Conservation (phyloP, 768 basidiomycete genomes). For the Podaxis rugospora region DNA sequence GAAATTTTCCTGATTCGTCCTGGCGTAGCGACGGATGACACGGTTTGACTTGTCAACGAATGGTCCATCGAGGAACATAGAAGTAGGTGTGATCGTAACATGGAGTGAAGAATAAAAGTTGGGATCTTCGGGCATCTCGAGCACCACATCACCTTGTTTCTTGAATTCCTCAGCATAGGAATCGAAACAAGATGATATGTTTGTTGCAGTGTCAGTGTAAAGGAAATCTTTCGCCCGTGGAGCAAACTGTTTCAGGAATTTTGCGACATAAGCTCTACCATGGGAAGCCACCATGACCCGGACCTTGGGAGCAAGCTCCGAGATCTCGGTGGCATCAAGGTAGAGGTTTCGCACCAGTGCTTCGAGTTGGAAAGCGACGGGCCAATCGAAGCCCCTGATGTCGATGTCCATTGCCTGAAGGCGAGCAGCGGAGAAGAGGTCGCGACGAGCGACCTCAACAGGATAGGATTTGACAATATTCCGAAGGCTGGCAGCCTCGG, state of each 20-base stretch:
- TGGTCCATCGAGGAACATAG: slow-evolving; percentile 48
- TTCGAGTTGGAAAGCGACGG: slow-evolving; percentile 56
- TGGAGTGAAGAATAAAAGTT: slow-evolving; percentile 25
- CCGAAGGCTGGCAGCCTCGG: slow-evolving; percentile 32
- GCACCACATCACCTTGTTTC: slow-evolving; percentile 16
- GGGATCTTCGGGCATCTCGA: slow-evolving; percentile 22
- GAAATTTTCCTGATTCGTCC: slow-evolving; percentile 46
- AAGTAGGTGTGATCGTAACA: slow-evolving; percentile 48
- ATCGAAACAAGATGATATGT: slow-evolving; percentile 21
- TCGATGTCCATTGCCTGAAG: slow-evolving; percentile 26
- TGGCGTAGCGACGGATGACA: slow-evolving; percentile 48
- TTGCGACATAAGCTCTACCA: slow-evolving; percentile 31
- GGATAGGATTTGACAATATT: slow-evolving; percentile 26
- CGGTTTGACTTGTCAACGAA: slow-evolving; percentile 58
- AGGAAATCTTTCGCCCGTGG: slow-evolving; percentile 20
- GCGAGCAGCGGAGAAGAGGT: slow-evolving; percentile 35
- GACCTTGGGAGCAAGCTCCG: slow-evolving; percentile 33
- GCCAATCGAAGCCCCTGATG: slow-evolving; percentile 36
- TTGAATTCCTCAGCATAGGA: slow-evolving; percentile 25
- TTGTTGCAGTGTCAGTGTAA: slow-evolving; percentile 18
- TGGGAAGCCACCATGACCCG: slow-evolving; percentile 20
- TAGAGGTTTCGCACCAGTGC: slow-evolving; percentile 31
- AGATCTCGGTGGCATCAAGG: slow-evolving; percentile 46
- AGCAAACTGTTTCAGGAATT: slow-evolving; percentile 37
- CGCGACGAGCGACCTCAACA: slow-evolving; percentile 34